Base-by-base conservation (phyloP, 1,139 yeast species). In the Ogataea hybrid region DNA sequence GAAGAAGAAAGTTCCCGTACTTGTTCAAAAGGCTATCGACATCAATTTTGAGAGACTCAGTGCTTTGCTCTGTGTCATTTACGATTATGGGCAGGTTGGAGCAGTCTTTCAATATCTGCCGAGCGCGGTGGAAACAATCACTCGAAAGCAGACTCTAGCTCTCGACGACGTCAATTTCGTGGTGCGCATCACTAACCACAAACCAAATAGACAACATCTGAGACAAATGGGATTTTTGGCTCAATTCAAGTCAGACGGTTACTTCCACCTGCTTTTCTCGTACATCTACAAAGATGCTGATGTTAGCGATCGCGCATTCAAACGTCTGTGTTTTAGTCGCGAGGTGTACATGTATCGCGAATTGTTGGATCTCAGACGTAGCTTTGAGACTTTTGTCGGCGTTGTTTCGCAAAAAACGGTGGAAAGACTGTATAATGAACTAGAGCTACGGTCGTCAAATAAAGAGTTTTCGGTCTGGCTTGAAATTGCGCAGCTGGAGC, bases 321-420 rank as follows among this genome's bases (percentile, higher is more conserved):
- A 14, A 20, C 12, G 21, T 20, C 21, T 20, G 2, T 20, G 21
- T 7, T 9, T 20, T 2, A 20, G 21, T 8, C 7, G 9, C 1
- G 25, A 31, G 23, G 16, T 31, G 11, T 18, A n/a, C 6, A 12
- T 34, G 7, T 33, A 29, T 27, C 43, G 48, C 5, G 40, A 40
- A 15, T 27, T 31, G 4, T 15, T 18, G 10, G 32, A 35, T 6
- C 17, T 47, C 10, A 11, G 14, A 4, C n/a, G 25, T 2, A 27
- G 42, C 22, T 27, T 15, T 21, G 31, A 35, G 3, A 25, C 12
- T 12, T 25, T 25, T 25, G 6, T 11, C 14, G 6, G 7, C 6
- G 14, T 25, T 25, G 27, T 25, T 25, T 6, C 27, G 9, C 5
- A 25, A 12, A 12, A 25, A 6, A 12, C 27, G 3, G 7, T 25